A percentile compares a stretch with the other conserved stretches of the same genome.
Evolutionary conservation across 2,329 filamentous ascomycete genomes (phyloP).

Genomic region (Pseudocercospora fuligena): DNA sequence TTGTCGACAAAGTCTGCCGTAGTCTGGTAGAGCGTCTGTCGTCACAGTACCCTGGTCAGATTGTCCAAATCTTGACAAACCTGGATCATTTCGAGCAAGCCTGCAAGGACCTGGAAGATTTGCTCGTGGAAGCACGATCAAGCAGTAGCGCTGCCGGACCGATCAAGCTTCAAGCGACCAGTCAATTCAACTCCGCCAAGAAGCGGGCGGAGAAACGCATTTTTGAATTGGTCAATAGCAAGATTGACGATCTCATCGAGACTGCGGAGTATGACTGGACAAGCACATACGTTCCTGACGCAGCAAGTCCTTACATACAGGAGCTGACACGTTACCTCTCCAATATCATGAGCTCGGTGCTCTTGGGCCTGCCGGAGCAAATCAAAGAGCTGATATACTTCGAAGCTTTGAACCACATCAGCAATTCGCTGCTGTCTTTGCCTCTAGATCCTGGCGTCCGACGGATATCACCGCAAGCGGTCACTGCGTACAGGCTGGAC

Average conservation of each 20-base stretch:
- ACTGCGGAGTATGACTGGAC: constrained; percentile 97
- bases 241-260: constrained; percentile 96
- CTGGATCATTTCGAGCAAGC: constrained; percentile 95
- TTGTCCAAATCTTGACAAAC: constrained; percentile 98
- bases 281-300: constrained; percentile 64
- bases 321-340: constrained; percentile 90
- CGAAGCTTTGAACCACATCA: constrained; percentile 89
- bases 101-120: constrained; percentile 83
- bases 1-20: constrained; percentile 89
- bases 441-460: constrained; percentile 79
- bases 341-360: constrained; percentile 94
- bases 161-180: constrained; percentile 79
- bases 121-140: constrained; percentile 83
- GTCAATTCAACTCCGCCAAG: constrained; percentile 85
- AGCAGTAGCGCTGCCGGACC: constrained; percentile 80
- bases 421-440: constrained; percentile 62
- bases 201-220: constrained; percentile 97
- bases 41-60: constrained; percentile 94
- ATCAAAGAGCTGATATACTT: constrained; percentile 99
- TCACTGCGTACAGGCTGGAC: constrained; percentile 79
- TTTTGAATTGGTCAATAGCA: constrained; percentile 97
- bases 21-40: constrained; percentile 84
- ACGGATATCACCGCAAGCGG: constrained; percentile 85
- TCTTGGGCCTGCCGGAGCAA: constrained; percentile 88
- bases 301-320: constrained; percentile 93